Evolutionary conservation across 148 eudicot species (phyloP).

Genomic region (Amaranthus cruentus): DNA sequence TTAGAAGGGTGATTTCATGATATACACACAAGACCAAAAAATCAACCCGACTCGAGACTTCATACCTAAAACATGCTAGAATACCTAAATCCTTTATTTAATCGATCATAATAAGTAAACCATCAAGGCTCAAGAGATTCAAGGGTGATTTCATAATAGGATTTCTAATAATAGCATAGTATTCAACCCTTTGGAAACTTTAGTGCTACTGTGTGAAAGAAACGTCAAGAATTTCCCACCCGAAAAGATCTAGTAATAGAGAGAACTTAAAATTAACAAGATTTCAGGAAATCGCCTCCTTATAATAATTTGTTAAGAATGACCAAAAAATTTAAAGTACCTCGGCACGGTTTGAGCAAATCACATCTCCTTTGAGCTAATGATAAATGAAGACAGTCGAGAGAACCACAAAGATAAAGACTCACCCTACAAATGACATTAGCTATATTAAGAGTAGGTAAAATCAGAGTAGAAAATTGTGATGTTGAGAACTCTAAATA

Average conservation of each 20-base stretch:
- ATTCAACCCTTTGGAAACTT: no score
- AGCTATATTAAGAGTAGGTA: conserved; percentile 16
- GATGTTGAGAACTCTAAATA: no score
- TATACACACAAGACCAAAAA: no score
- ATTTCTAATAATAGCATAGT: no score
- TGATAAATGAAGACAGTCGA: conserved; percentile 38
- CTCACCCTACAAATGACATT: conserved; percentile 49
- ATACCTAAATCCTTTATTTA: no score
- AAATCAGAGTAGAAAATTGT: neutral
- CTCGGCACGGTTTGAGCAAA: conserved; percentile 70
- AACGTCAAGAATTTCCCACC: conserved; percentile 70
- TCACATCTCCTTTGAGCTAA: conserved; percentile 65
- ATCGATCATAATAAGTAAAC: no score
- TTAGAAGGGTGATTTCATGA: no score
- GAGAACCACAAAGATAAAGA: conserved; percentile 77
- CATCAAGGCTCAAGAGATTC: no score
- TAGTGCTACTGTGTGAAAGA: conserved; percentile 45
- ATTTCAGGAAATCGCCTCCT: neutral
- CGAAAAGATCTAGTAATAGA: conserved; percentile 51
- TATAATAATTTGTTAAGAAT: neutral
- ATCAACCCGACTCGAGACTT: no score
- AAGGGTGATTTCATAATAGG: no score
- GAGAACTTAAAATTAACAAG: neutral
- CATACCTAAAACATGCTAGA: no score
- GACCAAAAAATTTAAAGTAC: conserved; percentile 27